Evolutionary conservation across 129 eudicot genomes (phyloP).

Genomic region (Silybum marianum): DNA sequence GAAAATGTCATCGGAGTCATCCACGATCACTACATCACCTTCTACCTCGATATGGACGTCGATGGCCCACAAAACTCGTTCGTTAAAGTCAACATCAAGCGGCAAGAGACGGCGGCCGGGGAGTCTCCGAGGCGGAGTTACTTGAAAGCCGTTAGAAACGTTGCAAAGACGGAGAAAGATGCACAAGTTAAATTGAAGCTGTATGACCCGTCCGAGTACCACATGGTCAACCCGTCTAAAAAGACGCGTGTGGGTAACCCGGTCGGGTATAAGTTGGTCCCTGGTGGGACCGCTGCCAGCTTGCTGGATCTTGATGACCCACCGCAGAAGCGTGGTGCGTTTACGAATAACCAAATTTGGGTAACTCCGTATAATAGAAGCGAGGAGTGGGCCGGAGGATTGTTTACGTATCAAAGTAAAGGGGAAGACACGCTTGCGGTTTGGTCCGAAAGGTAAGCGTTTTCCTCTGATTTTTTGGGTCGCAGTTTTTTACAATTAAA

Average conservation of each 20-base stretch:
- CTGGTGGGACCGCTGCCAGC: conserved; percentile 94
- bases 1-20: conserved; percentile 96
- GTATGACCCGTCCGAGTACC: conserved; percentile 90
- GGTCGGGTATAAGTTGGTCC: conserved; percentile 88
- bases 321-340: conserved; percentile 91
- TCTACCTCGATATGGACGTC: conserved; percentile 91
- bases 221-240: conserved; percentile 72
- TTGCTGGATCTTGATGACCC: conserved; percentile 82
- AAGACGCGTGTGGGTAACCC: conserved; percentile 89
- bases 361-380: conserved; percentile 85
- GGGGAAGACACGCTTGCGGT: conserved; percentile 91
- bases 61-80: conserved; percentile 88
- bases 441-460: conserved; percentile 81
- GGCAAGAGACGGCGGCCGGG: conserved; percentile 52
- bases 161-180: conserved; percentile 90
- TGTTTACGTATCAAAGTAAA: conserved; percentile 75
- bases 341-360: conserved; percentile 96
- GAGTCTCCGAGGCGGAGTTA: conserved; percentile 88
- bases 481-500: background rate
- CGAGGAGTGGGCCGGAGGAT: conserved; percentile 98
- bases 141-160: conserved; percentile 69
- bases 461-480: background rate
- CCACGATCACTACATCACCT: conserved; percentile 94
- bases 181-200: conserved; percentile 83
- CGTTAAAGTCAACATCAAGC: conserved; percentile 77